Conservation (phyloP, 495 filamentous ascomycete genomes). For the Penicillium taxi region DNA sequence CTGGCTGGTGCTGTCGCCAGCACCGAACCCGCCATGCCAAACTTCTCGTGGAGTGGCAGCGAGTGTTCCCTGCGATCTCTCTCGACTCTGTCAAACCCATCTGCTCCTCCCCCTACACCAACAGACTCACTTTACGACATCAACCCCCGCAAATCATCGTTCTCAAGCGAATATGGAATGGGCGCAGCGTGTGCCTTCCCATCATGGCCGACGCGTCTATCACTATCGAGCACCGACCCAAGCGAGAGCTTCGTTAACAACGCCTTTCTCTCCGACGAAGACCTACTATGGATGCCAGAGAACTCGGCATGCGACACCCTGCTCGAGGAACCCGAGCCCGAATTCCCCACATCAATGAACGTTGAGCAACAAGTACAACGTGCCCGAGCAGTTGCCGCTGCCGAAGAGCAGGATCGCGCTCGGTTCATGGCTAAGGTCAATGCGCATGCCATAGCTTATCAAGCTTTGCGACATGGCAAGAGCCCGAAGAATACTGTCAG, state of each 20-base stretch:
- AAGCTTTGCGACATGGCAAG: slow-evolving; percentile 34
- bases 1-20: slow-evolving; percentile 19
- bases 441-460: slow-evolving; percentile 38
- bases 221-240: slow-evolving; percentile 32
- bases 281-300: slow-evolving; percentile 38
- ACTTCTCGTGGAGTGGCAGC: slow-evolving; percentile 36
- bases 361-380: slow-evolving; percentile 39
- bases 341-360: slow-evolving; percentile 16
- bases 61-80: no score
- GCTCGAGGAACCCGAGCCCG: slow-evolving; percentile 18
- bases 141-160: slow-evolving; percentile 40
- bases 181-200: slow-evolving; percentile 46
- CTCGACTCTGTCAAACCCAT: slow-evolving; percentile 29
- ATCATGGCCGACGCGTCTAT: slow-evolving; percentile 45
- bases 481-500: no score
- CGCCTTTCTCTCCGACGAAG: slow-evolving; percentile 46
- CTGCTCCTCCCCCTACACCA: slow-evolving; percentile 35
- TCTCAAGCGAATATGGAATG: slow-evolving; percentile 34
- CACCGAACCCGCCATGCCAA: slow-evolving; percentile 23
- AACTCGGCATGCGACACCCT: slow-evolving; percentile 22
- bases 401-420: slow-evolving; percentile 36
- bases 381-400: slow-evolving; percentile 27
- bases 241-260: slow-evolving; percentile 28
- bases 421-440: slow-evolving; percentile 41
- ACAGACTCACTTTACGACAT: slow-evolving; percentile 37